Percentiles rank a stretch among this genome's conserved stretches.
These are phyloP conservation scores for Aethionema arabicum DNA, from an alignment of 345 rosid genomes.

Conservation along the genomic window DNA sequence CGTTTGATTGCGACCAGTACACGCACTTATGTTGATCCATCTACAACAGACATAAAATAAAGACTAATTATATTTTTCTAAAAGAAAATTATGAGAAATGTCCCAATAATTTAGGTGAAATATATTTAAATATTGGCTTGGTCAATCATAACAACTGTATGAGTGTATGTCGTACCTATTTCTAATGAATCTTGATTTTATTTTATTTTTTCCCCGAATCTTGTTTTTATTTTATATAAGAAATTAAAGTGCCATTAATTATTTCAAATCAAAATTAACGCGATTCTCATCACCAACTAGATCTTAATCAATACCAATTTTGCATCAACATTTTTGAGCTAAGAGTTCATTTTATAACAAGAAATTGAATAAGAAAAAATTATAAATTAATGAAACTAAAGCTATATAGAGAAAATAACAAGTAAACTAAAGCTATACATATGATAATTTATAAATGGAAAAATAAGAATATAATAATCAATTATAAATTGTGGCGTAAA, in stretches of 20 bases:
- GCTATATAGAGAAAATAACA: no score
- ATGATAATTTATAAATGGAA: no score
- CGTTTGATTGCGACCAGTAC: slow-evolving; percentile 27
- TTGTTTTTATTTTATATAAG: slow-evolving; percentile 1
- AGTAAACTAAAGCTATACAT: no score
- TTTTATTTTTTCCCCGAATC: background rate
- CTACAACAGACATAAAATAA: slow-evolving; percentile 30
- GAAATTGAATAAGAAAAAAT: no score
- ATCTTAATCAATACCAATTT: no score
- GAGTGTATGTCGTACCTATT: slow-evolving; percentile 4
- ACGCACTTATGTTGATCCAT: slow-evolving; percentile 22
- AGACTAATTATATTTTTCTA: slow-evolving; percentile 5
- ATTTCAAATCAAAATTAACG: no score
- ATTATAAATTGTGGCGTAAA: no score
- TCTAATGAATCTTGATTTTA: background rate
- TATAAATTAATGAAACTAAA: no score
- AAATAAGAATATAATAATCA: no score
- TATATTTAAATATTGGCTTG: slow-evolving; percentile 15
- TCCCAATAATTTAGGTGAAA: slow-evolving; percentile 6
- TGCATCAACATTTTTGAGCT: no score
- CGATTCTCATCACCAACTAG: no score
- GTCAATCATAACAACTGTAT: slow-evolving; percentile 20
- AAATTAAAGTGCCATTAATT: background rate
- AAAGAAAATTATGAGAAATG: slow-evolving; percentile 13
- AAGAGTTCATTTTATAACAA: no score